These are phyloP conservation scores for Coccomyxa sp. DNA, from an alignment of 139 green algal species.

Conservation along the genomic window DNA sequence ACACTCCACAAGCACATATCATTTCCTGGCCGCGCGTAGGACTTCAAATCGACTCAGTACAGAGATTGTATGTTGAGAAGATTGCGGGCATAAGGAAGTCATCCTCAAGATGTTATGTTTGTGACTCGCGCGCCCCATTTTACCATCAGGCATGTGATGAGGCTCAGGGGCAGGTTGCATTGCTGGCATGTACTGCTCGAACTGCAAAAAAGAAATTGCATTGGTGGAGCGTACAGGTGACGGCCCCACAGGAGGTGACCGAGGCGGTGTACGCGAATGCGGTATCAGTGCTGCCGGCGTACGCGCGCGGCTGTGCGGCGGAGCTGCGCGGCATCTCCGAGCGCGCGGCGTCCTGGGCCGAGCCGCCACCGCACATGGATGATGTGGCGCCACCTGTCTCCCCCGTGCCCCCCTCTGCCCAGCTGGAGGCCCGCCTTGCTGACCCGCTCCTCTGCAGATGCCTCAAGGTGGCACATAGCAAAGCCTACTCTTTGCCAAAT, in stretches of 20 bases:
- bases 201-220: neutral
- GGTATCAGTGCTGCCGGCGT: slow-evolving; percentile 41
- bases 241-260: slow-evolving; percentile 1
- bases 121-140: too few species aligned
- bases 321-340: slow-evolving; percentile 37
- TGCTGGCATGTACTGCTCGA: too few species aligned
- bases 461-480: slow-evolving; percentile 28
- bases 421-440: slow-evolving; percentile 25
- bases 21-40: too few species aligned
- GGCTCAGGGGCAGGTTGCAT: too few species aligned
- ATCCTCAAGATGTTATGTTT: too few species aligned
- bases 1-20: too few species aligned
- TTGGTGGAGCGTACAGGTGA: neutral
- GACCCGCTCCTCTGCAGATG: slow-evolving; percentile 26
- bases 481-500: too few species aligned
- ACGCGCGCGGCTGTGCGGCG: slow-evolving; percentile 40
- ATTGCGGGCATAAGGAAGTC: too few species aligned
- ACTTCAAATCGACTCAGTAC: too few species aligned
- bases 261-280: slow-evolving; percentile 33
- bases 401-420: slow-evolving; percentile 17
- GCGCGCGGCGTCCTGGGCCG: slow-evolving; percentile 21
- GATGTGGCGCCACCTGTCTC: slow-evolving; percentile 29
- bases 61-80: too few species aligned
- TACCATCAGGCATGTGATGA: too few species aligned
- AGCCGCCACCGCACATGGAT: slow-evolving; percentile 39